Conservation (phyloP, 139 green algal genomes). For the Asterochloris sp. region DNA sequence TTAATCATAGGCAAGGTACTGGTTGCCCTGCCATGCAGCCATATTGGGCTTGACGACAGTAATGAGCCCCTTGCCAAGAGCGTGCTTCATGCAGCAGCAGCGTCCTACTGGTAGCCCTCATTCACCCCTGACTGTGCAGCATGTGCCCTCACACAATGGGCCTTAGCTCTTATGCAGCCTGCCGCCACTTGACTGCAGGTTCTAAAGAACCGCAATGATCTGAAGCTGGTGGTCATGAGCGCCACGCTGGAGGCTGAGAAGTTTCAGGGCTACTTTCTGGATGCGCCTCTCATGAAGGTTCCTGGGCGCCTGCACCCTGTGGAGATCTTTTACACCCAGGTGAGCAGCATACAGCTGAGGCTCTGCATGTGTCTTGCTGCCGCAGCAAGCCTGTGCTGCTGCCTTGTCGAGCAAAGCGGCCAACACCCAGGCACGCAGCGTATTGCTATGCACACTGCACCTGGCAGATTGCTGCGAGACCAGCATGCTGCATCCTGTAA, state of each 20-base stretch:
- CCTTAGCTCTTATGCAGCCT: too few relatives aligned
- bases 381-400: background rate
- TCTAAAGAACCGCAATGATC: conserved; percentile 78
- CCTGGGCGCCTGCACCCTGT: conserved; percentile 96
- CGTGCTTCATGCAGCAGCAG: too few relatives aligned
- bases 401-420: background rate
- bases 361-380: background rate
- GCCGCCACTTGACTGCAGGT: conserved; percentile 40
- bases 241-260: conserved; percentile 99
- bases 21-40: too few relatives aligned
- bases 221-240: conserved; percentile 99
- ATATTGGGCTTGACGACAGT: too few relatives aligned
- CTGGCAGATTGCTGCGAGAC: too few relatives aligned
- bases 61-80: too few relatives aligned
- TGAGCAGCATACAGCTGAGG: background rate
- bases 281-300: conserved; percentile 96
- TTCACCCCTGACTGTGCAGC: too few relatives aligned
- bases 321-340: conserved; percentile 99
- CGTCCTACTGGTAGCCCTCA: too few relatives aligned
- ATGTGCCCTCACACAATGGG: too few relatives aligned
- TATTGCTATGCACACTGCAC: too few relatives aligned
- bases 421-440: background rate
- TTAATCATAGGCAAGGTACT: too few relatives aligned
- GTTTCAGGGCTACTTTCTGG: conserved; percentile 97
- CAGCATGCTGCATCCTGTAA: too few relatives aligned